Evolutionary conservation across 2,329 filamentous ascomycete genomes (phyloP).

Genomic region (Claviceps maximensis): DNA sequence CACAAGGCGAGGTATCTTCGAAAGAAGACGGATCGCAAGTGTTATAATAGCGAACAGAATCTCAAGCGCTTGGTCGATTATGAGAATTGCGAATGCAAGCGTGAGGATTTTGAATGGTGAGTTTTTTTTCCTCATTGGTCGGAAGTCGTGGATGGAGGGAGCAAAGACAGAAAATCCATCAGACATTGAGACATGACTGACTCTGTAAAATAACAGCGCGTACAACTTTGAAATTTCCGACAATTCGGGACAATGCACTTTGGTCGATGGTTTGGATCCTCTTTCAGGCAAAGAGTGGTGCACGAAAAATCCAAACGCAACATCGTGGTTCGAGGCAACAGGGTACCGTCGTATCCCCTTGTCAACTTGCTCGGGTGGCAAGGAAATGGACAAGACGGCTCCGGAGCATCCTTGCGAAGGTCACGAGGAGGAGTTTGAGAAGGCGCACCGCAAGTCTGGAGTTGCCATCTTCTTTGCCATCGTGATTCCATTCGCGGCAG

Average conservation of each 20-base stretch:
- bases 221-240: conserved; percentile 81
- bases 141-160: not conserved
- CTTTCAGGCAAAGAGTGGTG: conserved; percentile 38
- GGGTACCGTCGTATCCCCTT: conserved; percentile 84
- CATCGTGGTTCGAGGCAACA: conserved; percentile 72
- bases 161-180: not conserved
- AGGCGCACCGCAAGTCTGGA: conserved; percentile 55
- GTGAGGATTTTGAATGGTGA: conserved; percentile 86
- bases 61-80: conserved; percentile 60
- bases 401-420: conserved; percentile 49
- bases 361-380: conserved; percentile 70
- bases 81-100: conserved; percentile 69
- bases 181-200: not conserved
- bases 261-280: conserved; percentile 61
- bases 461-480: conserved; percentile 77
- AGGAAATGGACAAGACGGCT: conserved; percentile 56
- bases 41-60: conserved; percentile 63
- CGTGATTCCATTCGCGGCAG: conserved; percentile 57
- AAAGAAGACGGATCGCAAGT: conserved; percentile 66
- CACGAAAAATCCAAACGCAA: conserved; percentile 48
- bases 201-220: conserved; percentile 42
- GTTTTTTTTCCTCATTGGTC: not conserved
- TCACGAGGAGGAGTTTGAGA: conserved; percentile 69
- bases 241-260: conserved; percentile 59
- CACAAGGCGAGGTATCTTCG: conserved; percentile 82